Evolutionary conservation across 805 yeast species (phyloP), one percentile per base, ranked within the genome.

Genomic region (Clavispora fructus): DNA sequence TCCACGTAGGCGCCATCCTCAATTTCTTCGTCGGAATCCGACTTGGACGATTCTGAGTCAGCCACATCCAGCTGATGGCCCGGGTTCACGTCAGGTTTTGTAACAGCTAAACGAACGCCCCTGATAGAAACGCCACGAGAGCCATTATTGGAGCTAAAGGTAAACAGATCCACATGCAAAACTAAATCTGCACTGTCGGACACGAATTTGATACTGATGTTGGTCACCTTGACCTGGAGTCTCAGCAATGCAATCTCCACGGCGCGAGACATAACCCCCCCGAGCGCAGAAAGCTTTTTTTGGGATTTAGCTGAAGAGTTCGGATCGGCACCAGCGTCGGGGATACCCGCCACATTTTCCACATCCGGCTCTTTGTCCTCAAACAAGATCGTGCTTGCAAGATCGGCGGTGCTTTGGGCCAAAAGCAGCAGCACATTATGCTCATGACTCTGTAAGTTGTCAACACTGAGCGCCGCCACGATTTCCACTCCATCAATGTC

Each of bases 401-500:
- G 69, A 54, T 85, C 88, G 19, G 83, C 82, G 0, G 92, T 83
- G 47, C 94, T 85, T 55, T 82, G 85, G 0, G 87, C 82, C 46
- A 87, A 62, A 46, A 82, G 79, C 46, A 79, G 79, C 47, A 67
- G 69, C 54, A 63, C 60, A 50, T 61, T 58, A 43, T 65, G 52
- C 25, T 58, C 55, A 35, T 60, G 67, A 19, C 63, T 64, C 32
- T 60, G 54, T 16, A 50, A 43, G 16, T 61, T 49, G 49, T 62
- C 66, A 39, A 63, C 47, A 39, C 64, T 65, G 2, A 74, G 74
- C 3, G 71, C 67, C 9, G 69, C 50, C 29, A 68, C 75, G 25
- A 72, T 54, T 10, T 75, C 75, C 4, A 88, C 65, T 5, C 82
- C 84, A 4, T 63, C 62, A 7, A 83, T 83, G 23, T 75, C 78